Percentiles rank a stretch among this genome's conserved stretches.
phyloP scores from a whole-genome alignment of 176 grass and related monocot genomes.

The Tuctoria greenei region DNA sequence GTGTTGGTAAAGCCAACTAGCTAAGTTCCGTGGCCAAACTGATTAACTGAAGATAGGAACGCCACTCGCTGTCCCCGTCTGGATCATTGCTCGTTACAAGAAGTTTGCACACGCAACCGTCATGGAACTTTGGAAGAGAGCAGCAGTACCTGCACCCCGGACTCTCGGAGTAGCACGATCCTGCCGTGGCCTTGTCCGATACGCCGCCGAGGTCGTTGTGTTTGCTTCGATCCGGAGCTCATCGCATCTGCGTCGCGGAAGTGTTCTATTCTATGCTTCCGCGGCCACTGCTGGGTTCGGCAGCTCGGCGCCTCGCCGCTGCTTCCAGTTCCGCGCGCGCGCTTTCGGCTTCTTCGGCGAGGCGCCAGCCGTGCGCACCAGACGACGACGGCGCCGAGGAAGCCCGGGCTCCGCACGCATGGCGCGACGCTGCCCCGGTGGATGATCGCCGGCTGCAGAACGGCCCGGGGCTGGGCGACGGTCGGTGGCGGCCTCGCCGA shows the following conservation, averaged over 20 bases:
- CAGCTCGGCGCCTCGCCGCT: conserved; percentile 39
- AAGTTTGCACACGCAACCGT: background rate
- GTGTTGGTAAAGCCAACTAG: background rate
- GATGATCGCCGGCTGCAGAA: background rate
- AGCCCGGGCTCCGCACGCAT: background rate
- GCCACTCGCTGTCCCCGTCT: conserved; percentile 31
- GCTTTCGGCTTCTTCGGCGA: conserved; percentile 4
- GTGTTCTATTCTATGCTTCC: conserved; percentile 29
- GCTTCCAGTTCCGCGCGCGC: conserved; percentile 28
- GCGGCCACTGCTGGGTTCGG: conserved; percentile 14
- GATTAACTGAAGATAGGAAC: background rate
- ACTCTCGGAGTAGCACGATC: background rate
- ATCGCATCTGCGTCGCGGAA: too few species aligned
- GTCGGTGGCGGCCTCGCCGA: background rate
- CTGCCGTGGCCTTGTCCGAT: background rate
- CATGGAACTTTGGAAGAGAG: conserved; percentile 1
- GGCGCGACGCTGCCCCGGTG: background rate
- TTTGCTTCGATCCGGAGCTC: background rate
- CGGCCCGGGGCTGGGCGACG: background rate
- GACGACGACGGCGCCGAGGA: background rate
- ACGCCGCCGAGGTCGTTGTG: background rate
- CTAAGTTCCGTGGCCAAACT: conserved; percentile 9
- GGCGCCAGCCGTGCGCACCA: background rate
- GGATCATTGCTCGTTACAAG: background rate
- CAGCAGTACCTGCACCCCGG: background rate